A percentile compares a stretch with the other conserved stretches of the same genome.
phyloP scores from a whole-genome alignment of 1,284 basidiomycete species.

The Microbotryomycetes sp. region DNA sequence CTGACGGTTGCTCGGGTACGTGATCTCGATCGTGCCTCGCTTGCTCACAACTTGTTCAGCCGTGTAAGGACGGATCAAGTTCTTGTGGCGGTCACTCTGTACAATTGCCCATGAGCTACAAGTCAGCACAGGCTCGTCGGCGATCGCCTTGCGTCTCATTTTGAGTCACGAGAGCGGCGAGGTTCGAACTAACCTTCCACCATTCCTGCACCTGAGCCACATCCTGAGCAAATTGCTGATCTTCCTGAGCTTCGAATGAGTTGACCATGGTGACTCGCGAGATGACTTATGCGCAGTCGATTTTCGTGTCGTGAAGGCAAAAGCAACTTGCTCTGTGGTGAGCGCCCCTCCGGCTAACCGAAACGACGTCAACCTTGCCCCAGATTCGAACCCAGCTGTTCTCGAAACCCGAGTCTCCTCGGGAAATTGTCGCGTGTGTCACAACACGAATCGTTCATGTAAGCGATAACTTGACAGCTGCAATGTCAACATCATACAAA shows the following conservation, averaged over 20 bases:
- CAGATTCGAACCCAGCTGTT: too few species aligned
- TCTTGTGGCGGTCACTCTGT: slow-evolving; percentile 75
- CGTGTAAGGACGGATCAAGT: slow-evolving; percentile 81
- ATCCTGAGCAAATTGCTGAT: slow-evolving; percentile 61
- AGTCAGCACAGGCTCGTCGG: neutral
- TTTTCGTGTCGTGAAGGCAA: too few species aligned
- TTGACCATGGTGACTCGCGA: slow-evolving; percentile 17
- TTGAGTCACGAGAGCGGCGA: neutral
- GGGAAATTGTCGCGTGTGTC: too few species aligned
- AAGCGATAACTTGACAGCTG: too few species aligned
- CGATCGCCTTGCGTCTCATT: neutral
- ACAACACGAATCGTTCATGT: too few species aligned
- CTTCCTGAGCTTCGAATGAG: slow-evolving; percentile 39
- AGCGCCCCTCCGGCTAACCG: too few species aligned
- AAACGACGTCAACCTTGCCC: too few species aligned
- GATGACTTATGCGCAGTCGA: too few species aligned
- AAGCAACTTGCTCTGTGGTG: too few species aligned
- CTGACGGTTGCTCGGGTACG: slow-evolving; percentile 77
- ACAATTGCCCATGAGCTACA: slow-evolving; percentile 14
- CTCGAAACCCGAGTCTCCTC: too few species aligned
- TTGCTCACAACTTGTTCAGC: slow-evolving; percentile 90
- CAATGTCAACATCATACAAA: too few species aligned
- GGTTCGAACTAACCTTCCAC: slow-evolving; percentile 67
- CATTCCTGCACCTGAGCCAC: slow-evolving; percentile 79
- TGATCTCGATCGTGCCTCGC: slow-evolving; percentile 76